Evolutionary conservation across 805 yeast genomes (phyloP).

Genomic region (Metschnikowia sp.): DNA sequence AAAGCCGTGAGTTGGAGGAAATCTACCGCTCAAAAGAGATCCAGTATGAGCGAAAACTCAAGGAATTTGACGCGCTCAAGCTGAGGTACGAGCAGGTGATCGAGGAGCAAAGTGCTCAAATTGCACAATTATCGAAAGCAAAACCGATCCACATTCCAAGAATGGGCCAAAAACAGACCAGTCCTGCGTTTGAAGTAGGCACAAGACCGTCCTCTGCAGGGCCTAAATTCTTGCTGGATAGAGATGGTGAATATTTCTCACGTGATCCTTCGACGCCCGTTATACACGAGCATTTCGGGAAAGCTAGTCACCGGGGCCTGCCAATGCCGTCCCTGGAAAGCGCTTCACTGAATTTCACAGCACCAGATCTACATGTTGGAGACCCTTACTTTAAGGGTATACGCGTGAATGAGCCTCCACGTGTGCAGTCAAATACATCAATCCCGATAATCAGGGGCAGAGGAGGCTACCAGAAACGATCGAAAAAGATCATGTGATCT

Average conservation of each 20-base stretch:
- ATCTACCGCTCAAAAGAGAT: constrained; percentile 21
- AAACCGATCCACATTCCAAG: constrained; percentile 31
- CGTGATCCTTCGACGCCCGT: neutral
- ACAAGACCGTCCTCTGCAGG: neutral
- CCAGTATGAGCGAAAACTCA: constrained; percentile 34
- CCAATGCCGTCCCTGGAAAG: constrained; percentile 1
- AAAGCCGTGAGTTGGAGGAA: constrained; percentile 28
- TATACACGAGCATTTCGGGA: too few species aligned
- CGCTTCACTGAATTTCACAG: neutral
- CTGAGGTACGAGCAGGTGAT: constrained; percentile 32
- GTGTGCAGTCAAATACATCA: neutral
- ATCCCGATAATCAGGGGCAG: constrained; percentile 39
- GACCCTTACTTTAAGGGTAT: neutral
- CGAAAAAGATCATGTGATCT: constrained; percentile 32
- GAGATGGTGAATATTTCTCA: neutral
- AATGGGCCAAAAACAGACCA: neutral
- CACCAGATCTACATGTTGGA: neutral
- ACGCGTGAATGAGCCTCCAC: neutral
- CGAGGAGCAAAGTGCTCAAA: constrained; percentile 35
- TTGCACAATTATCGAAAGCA: constrained; percentile 34
- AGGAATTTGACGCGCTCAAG: constrained; percentile 29
- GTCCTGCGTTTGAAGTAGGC: neutral
- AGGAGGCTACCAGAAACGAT: constrained; percentile 43
- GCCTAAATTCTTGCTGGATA: neutral
- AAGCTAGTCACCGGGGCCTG: neutral